A percentile compares a stretch with the other conserved stretches of the same genome.
phyloP scores from a whole-genome alignment of 208 protist genomes.

The Polymyxa betae region DNA sequence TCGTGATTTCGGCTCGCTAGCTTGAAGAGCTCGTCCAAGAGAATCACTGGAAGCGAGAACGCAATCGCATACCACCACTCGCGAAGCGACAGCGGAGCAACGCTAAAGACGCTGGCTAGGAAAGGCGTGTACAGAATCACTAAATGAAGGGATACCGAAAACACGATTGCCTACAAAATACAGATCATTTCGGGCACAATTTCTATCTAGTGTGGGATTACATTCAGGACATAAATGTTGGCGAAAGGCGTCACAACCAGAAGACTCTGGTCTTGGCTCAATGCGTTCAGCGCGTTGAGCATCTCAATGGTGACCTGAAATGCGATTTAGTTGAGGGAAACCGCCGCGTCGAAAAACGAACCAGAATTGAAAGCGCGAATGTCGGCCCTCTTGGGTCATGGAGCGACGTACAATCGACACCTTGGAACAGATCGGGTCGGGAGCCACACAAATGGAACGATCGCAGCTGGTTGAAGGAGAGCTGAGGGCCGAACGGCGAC shows the following conservation, averaged over 20 bases:
- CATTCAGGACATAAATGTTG: constrained; percentile 72
- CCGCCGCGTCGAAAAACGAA: too few relatives aligned
- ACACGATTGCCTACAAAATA: constrained; percentile 79
- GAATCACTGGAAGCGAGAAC: constrained; percentile 84
- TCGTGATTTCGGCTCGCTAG: constrained; percentile 52
- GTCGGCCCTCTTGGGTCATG: constrained; percentile 71
- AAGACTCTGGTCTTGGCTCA: constrained; percentile 82
- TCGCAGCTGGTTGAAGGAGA: constrained; percentile 56
- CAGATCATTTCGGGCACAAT: too few relatives aligned
- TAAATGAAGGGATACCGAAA: constrained; percentile 81
- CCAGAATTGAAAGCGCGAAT: constrained; percentile 84
- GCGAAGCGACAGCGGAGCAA: constrained; percentile 78
- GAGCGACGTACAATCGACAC: not conserved
- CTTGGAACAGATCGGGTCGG: not conserved
- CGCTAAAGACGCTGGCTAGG: constrained; percentile 79
- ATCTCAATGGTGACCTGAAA: constrained; percentile 90
- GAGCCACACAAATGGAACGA: constrained; percentile 14
- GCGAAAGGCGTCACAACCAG: constrained; percentile 61
- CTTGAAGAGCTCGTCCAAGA: constrained; percentile 89
- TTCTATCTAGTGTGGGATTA: too few relatives aligned
- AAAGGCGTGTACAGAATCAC: constrained; percentile 86
- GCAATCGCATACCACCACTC: constrained; percentile 85
- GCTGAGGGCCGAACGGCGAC: not conserved
- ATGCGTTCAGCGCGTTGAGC: constrained; percentile 89
- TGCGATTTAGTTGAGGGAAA: too few relatives aligned